Evolutionary conservation across 2,329 filamentous ascomycete species (phyloP), one percentile per base, ranked within the genome.

Genomic region (Aspergillus novoparasiticus): DNA sequence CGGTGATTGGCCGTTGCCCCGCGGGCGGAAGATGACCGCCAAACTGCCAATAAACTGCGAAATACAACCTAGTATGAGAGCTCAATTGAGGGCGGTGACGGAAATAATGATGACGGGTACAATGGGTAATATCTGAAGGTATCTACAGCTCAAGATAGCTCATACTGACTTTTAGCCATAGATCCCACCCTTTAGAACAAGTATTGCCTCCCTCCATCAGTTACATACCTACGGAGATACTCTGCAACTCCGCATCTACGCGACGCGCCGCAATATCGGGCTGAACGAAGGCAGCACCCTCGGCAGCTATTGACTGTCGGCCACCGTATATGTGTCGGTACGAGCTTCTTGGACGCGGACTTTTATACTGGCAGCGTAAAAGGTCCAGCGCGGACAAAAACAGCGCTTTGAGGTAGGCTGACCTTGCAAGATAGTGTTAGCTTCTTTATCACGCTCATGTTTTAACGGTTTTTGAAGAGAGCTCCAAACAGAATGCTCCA

Each of bases 401-500:
- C 43, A 58, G 59, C 23, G 58, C 71, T 32, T 69, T 68, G 41
- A 72, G 73, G 72, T 77, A 60, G 48, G 70, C 68, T 21, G 39
- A 58, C 14, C 54, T 36, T 36, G 26, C 19, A n/a, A 21, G n/a
- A 16, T 26, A n/a, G 23, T 50, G 39, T 39, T 39, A 48, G 21
- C 41, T 30, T 14, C 28, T 39, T 21, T 32, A 21, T n/a, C 4
- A 32, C 34, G 12, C 39, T n/a, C 6, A 36, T 45, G 21, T 28
- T 41, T 55, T 64, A 54, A 68, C 58, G 56, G 60, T 43, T 58
- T 28, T n/a, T 23, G 30, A 59, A 73, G 71, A 55, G 64, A 69
- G 50, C 55, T 65, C 16, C 64, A 66, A 60, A 63, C 75, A 80
- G 72, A 70, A 99, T 99, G 95, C 91, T 99, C 78, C 95, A 98